Evolutionary conservation across 2,329 filamentous ascomycete species (phyloP).

Genomic region (Parastagonospora nodorum): DNA sequence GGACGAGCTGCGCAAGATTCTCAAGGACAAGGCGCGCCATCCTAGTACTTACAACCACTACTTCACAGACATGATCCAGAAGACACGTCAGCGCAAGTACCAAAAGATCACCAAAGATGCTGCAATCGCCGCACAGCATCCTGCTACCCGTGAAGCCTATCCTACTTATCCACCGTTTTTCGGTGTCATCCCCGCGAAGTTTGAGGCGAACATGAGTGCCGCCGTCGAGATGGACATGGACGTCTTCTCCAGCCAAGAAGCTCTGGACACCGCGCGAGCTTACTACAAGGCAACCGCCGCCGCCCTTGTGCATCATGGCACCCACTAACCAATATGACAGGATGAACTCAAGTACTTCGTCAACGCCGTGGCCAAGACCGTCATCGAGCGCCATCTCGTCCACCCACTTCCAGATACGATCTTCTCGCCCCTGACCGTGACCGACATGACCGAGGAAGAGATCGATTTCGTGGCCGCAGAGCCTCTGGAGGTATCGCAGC

Average conservation of each 20-base stretch:
- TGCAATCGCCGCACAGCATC: background rate
- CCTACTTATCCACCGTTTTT: background rate
- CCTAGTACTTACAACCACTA: slow-evolving; percentile 58
- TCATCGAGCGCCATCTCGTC: slow-evolving; percentile 48
- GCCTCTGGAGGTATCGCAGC: slow-evolving; percentile 28
- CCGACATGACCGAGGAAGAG: slow-evolving; percentile 39
- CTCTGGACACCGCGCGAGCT: slow-evolving; percentile 42
- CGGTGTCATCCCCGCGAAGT: no score
- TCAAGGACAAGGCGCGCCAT: slow-evolving; percentile 48
- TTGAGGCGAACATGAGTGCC: background rate
- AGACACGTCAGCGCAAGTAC: slow-evolving; percentile 1
- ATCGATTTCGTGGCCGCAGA: slow-evolving; percentile 43
- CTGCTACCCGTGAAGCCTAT: background rate
- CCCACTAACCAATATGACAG: slow-evolving; percentile 6
- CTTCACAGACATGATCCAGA: slow-evolving; percentile 2
- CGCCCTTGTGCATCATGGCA: no score
- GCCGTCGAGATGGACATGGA: slow-evolving; percentile 39
- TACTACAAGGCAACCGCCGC: slow-evolving; percentile 38
- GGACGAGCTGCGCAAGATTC: slow-evolving; percentile 51
- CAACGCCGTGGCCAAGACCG: slow-evolving; percentile 38
- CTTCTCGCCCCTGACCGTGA: slow-evolving; percentile 37
- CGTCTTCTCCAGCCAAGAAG: slow-evolving; percentile 40
- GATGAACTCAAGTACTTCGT: slow-evolving; percentile 46
- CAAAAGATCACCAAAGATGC: background rate
- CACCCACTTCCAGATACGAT: slow-evolving; percentile 31